Conservation (phyloP, 805 yeast genomes). For the Wickerhamiella musiphila region DNA sequence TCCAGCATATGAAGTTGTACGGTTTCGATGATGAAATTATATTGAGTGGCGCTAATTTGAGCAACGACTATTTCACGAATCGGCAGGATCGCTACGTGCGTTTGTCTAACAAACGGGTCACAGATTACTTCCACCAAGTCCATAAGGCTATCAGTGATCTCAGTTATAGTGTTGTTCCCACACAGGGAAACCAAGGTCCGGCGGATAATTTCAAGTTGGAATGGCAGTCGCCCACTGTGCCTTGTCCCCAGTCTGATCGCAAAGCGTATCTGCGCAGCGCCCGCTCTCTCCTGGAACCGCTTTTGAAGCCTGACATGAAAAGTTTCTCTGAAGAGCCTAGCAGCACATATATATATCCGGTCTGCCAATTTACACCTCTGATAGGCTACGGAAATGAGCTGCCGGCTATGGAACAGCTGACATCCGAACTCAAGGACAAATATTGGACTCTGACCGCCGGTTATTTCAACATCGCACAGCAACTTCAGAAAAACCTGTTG, state of each 20-base stretch:
- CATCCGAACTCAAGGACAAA: slow-evolving; percentile 23
- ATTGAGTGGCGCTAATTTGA: slow-evolving; percentile 79
- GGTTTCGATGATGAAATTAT: slow-evolving; percentile 87
- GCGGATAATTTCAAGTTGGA: slow-evolving; percentile 35
- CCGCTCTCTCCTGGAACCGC: slow-evolving; percentile 36
- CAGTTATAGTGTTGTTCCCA: slow-evolving; percentile 46
- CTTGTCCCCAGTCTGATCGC: slow-evolving; percentile 38
- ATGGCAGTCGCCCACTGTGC: slow-evolving; percentile 61
- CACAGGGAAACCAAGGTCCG: slow-evolving; percentile 16
- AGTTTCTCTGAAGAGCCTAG: slow-evolving; percentile 16
- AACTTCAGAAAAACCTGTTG: slow-evolving; percentile 41
- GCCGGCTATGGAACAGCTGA: slow-evolving; percentile 31
- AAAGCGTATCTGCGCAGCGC: slow-evolving; percentile 21
- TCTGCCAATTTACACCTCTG: slow-evolving; percentile 80
- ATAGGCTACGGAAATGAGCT: slow-evolving; percentile 63
- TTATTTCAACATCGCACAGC: slow-evolving; percentile 79
- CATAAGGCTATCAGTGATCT: slow-evolving; percentile 51
- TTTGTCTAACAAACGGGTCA: slow-evolving; percentile 37
- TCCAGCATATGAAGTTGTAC: slow-evolving; percentile 94
- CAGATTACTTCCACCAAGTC: slow-evolving; percentile 60
- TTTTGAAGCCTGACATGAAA: slow-evolving; percentile 29
- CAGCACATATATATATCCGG: slow-evolving; percentile 63
- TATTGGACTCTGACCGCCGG: slow-evolving; percentile 91
- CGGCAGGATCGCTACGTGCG: slow-evolving; percentile 86
- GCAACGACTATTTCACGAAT: slow-evolving; percentile 81